These are phyloP conservation scores for Diaporthe sp. DNA, from an alignment of 2,329 filamentous ascomycete species.

Conservation along the genomic window DNA sequence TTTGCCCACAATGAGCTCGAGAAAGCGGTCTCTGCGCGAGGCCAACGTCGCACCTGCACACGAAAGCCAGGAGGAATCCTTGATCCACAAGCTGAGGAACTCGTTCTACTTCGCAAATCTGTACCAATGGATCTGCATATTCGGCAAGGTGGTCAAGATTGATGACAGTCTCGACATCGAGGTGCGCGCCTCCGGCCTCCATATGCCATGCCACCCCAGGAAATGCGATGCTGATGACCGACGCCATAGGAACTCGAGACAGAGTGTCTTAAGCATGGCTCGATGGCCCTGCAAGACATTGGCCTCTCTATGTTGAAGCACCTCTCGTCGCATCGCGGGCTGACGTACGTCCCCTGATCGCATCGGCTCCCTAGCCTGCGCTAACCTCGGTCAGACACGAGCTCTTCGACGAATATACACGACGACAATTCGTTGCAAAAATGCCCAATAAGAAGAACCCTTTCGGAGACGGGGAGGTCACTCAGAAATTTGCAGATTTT, in stretches of 20 bases:
- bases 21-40: constrained; percentile 61
- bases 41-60: constrained; percentile 47
- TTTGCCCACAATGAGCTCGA: constrained; percentile 53
- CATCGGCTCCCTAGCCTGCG: neutral
- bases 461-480: constrained; percentile 81
- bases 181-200: constrained; percentile 59
- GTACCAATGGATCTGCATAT: constrained; percentile 92
- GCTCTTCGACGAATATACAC: constrained; percentile 92
- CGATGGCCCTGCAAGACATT: constrained; percentile 80
- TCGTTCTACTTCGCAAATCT: constrained; percentile 97
- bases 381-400: constrained; percentile 68
- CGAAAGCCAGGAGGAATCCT: constrained; percentile 44
- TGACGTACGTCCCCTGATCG: constrained; percentile 75
- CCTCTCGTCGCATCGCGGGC: constrained; percentile 90
- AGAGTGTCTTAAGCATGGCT: constrained; percentile 85
- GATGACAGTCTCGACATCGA: constrained; percentile 90
- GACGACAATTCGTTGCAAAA: constrained; percentile 88
- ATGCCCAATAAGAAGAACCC: constrained; percentile 79
- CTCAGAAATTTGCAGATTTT: constrained; percentile 81
- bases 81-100: constrained; percentile 79
- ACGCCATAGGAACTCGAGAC: constrained; percentile 80
- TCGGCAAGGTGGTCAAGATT: constrained; percentile 90
- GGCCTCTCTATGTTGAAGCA: constrained; percentile 90
- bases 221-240: constrained; percentile 10
- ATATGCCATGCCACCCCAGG: neutral